Conservation (phyloP, 257 asterid genomes). For the Rauvolfia tetraphylla region DNA sequence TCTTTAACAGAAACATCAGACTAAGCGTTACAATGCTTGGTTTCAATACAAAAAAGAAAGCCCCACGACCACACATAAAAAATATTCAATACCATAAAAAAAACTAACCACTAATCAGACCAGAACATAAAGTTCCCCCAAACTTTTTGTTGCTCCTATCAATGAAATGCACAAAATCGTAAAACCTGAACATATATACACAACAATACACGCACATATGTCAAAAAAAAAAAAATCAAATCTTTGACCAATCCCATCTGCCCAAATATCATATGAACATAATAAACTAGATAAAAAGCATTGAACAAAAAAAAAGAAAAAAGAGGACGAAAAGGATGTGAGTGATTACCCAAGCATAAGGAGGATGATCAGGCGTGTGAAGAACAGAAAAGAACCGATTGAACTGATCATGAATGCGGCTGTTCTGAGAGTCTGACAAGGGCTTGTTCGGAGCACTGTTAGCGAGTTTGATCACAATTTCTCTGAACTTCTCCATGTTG, state of each 20-base stretch:
- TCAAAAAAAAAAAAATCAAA: background rate
- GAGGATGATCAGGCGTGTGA: slow-evolving; percentile 24
- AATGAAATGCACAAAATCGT: background rate
- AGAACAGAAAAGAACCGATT: slow-evolving; percentile 3
- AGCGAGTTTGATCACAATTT: slow-evolving; percentile 7
- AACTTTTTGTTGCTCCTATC: background rate
- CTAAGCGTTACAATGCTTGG: background rate
- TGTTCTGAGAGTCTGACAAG: background rate
- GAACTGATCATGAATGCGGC: slow-evolving; percentile 1
- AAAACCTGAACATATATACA: too few relatives aligned
- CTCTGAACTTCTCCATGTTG: slow-evolving; percentile 18
- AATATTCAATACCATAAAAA: too few relatives aligned
- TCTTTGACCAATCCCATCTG: background rate
- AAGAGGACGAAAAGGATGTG: too few relatives aligned
- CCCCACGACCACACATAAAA: background rate
- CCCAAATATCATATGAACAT: background rate
- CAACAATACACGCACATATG: background rate
- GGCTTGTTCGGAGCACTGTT: background rate
- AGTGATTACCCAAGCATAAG: slow-evolving; percentile 25
- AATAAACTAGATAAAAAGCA: background rate
- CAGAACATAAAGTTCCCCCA: background rate
- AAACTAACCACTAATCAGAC: background rate
- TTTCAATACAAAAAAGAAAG: too few relatives aligned
- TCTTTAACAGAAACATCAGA: background rate
- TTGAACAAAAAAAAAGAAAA: background rate